A percentile compares a stretch with the other conserved stretches of the same genome.
These are phyloP conservation scores for Zea mays DNA, from an alignment of 176 grass and related monocot genomes.

Conservation along the genomic window DNA sequence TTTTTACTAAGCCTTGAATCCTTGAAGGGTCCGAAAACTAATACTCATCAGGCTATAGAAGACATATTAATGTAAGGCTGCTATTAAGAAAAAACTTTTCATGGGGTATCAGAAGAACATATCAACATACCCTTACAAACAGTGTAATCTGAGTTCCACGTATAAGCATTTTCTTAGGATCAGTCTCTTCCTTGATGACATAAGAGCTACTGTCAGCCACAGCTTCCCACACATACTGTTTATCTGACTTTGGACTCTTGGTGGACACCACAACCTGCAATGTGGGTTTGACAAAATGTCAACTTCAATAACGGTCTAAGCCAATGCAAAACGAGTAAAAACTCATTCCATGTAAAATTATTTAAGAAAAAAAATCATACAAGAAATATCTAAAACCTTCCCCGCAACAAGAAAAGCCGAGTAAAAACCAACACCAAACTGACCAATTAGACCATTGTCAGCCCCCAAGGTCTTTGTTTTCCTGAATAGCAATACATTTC, in stretches of 20 bases:
- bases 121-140: constrained; percentile 61
- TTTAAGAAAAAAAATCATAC: not conserved
- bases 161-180: constrained; percentile 65
- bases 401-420: constrained; percentile 85
- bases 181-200: constrained; percentile 76
- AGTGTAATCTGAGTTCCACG: constrained; percentile 87
- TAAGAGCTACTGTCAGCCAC: constrained; percentile 85
- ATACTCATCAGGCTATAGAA: constrained; percentile 67
- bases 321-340: not conserved
- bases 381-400: constrained; percentile 40
- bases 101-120: constrained; percentile 10
- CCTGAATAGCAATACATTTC: constrained; percentile 44
- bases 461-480: constrained; percentile 74
- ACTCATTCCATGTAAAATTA: not conserved
- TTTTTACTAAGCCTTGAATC: constrained; percentile 77
- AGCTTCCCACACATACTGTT: constrained; percentile 88
- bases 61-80: constrained; percentile 22
- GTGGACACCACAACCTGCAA: constrained; percentile 74
- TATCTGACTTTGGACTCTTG: constrained; percentile 85
- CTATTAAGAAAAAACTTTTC: not conserved
- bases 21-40: constrained; percentile 69
- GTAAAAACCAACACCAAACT: constrained; percentile 94
- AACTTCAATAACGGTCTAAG: not conserved
- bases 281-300: not conserved
- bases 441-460: constrained; percentile 82